A percentile compares a stretch with the other conserved stretches of the same genome.
Evolutionary conservation across 192 early-diverging fungal genomes (phyloP).

Genomic region (Chytriomyces hyalinus): DNA sequence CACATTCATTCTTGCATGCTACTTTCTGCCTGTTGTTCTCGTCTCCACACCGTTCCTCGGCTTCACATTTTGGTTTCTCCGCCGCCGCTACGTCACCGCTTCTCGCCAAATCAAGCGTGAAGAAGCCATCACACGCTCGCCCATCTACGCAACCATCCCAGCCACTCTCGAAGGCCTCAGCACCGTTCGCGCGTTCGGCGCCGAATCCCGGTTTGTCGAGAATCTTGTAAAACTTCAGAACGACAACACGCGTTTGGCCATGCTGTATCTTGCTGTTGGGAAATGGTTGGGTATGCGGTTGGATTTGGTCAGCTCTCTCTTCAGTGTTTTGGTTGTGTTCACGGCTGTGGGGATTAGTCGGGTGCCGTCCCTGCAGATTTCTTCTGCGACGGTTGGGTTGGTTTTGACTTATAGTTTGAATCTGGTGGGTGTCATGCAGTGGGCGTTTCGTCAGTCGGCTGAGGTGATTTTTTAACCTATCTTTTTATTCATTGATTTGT

Average conservation of each 20-base stretch:
- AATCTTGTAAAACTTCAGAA: slow-evolving; percentile 36
- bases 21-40: slow-evolving; percentile 56
- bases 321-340: slow-evolving; percentile 17
- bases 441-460: slow-evolving; percentile 20
- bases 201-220: slow-evolving; percentile 63
- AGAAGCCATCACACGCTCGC: slow-evolving; percentile 61
- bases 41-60: slow-evolving; percentile 34
- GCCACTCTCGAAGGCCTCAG: slow-evolving; percentile 52
- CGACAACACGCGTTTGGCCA: slow-evolving; percentile 41
- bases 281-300: slow-evolving; percentile 43
- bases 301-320: slow-evolving; percentile 22
- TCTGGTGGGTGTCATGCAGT: slow-evolving; percentile 31
- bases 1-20: slow-evolving; percentile 62
- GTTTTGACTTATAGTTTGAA: slow-evolving; percentile 36
- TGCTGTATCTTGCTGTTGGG: slow-evolving; percentile 30
- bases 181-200: slow-evolving; percentile 86
- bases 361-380: slow-evolving; percentile 23
- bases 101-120: slow-evolving; percentile 67
- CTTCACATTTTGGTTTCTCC: slow-evolving; percentile 50
- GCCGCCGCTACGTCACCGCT: slow-evolving; percentile 53
- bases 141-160: slow-evolving; percentile 41
- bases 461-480: slow-evolving; percentile 13
- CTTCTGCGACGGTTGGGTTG: slow-evolving; percentile 32
- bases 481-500: background rate
- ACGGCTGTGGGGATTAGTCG: background rate